Base-by-base conservation (phyloP, 192 early-diverging fungal genomes). In the Umbelopsis isabellina region DNA sequence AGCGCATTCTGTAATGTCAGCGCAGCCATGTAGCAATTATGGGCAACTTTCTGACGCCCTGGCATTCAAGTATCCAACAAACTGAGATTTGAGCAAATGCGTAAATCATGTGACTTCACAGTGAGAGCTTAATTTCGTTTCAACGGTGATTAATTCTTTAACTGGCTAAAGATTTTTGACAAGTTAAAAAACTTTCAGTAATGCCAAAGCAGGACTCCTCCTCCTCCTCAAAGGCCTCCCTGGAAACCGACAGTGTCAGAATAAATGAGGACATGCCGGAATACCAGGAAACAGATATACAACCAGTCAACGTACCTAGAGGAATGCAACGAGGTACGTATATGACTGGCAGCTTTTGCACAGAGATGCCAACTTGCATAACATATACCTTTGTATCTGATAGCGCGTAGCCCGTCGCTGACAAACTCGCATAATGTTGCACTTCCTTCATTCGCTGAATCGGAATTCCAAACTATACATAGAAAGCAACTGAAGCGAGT, bases 1-100 rank as follows among this genome's bases (percentile, higher is more conserved):
- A 95, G 80, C 25, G 94, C 87, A 71, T 97, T 97, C 58, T 87
- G 85, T 25, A 95, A 79, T 30, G 92, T 30, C 25, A 61, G 13
- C 8, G 55, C 55, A n/a, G 55, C 33, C 55, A 61, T 61, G 25
- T 25, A 35, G 1, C 30, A 4, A 30, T 4, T 61, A 1, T 52
- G n/a, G 12, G 51, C 55, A 25, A 18, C 30, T 35, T 12, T 16
- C 0, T 2, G 11, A 30, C 27, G 27, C 6, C 10, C 55, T 35
- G 13, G 15, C 25, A 61, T 25, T 53, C 21, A 41, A 41, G 2
- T 6, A 4, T 41, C 2, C 6, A 6, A 41, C 5, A 6, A 41
- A 41, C 37, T 6, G 10, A 41, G 37, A 41, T 4, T 2, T 53
- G 51, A 23, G 21, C 51, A 4, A 12, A 21, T 25, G 25, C 21